A percentile compares a stretch with the other conserved stretches of the same genome.
Evolutionary conservation across 208 protist genomes (phyloP).

Genomic region (Leishmania braziliensis): DNA sequence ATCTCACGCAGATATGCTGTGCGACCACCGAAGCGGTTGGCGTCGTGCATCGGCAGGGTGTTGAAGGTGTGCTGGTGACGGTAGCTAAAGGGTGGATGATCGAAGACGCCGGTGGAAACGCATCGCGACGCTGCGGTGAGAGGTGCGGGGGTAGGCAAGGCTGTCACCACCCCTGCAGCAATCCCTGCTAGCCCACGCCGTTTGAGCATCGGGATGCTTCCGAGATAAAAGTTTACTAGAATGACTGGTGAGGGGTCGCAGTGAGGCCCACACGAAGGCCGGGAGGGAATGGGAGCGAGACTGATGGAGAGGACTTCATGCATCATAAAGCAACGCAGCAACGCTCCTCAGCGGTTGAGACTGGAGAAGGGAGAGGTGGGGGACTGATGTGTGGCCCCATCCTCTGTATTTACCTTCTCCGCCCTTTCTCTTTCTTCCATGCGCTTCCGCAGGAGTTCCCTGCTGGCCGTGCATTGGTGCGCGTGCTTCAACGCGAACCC

Average conservation of each 20-base stretch:
- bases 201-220: not conserved
- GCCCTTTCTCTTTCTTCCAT: not conserved
- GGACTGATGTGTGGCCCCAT: not conserved
- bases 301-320: not conserved
- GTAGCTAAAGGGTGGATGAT: constrained; percentile 69
- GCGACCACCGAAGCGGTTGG: constrained; percentile 85
- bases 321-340: not conserved
- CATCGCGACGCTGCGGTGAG: not conserved
- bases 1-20: constrained; percentile 86
- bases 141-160: not conserved
- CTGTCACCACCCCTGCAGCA: not conserved
- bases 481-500: not conserved
- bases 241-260: not conserved
- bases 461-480: not conserved
- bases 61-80: constrained; percentile 83
- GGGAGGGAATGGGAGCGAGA: not conserved
- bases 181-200: not conserved
- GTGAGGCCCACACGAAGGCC: not conserved
- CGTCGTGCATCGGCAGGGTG: constrained; percentile 85
- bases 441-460: not conserved
- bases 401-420: not conserved
- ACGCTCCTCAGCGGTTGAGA: not conserved
- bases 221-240: too few species aligned
- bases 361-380: not conserved
- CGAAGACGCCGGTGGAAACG: constrained; percentile 71